Conservation (phyloP, 140 eudicot genomes). For the Bidens hawaiensis region DNA sequence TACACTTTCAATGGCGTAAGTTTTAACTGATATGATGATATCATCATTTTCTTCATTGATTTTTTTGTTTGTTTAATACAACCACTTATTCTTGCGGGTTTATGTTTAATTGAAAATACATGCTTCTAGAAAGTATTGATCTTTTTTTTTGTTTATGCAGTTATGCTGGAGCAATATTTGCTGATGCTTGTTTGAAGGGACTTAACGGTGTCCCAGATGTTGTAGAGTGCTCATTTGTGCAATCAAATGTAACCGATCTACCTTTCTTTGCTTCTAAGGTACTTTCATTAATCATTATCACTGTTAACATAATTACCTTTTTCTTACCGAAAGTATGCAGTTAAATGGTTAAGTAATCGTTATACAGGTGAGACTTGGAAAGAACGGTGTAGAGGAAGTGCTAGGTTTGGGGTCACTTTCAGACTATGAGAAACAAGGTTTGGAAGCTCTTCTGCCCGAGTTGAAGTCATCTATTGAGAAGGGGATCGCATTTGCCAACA, state of each 20-base stretch:
- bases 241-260: constrained; percentile 76
- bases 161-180: constrained; percentile 95
- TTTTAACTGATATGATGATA: neutral
- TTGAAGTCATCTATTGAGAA: constrained; percentile 76
- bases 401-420: constrained; percentile 42
- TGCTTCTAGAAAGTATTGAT: constrained; percentile 1
- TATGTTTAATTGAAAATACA: neutral
- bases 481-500: constrained; percentile 64
- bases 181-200: constrained; percentile 99
- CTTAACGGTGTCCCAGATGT: constrained; percentile 99
- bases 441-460: constrained; percentile 70
- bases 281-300: neutral
- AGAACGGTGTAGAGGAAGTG: constrained; percentile 84
- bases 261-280: constrained; percentile 99
- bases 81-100: neutral
- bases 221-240: constrained; percentile 85
- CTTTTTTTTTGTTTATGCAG: constrained; percentile 38
- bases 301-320: neutral
- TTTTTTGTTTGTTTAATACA: neutral
- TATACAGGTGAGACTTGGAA: constrained; percentile 59
- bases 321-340: neutral
- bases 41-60: neutral
- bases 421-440: constrained; percentile 69
- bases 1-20: constrained; percentile 99
- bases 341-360: neutral